A percentile compares a stretch with the other conserved stretches of the same genome.
These are phyloP conservation scores for Bonia amplexicaulis DNA, from an alignment of 176 grass and related monocot species.

Conservation along the genomic window DNA sequence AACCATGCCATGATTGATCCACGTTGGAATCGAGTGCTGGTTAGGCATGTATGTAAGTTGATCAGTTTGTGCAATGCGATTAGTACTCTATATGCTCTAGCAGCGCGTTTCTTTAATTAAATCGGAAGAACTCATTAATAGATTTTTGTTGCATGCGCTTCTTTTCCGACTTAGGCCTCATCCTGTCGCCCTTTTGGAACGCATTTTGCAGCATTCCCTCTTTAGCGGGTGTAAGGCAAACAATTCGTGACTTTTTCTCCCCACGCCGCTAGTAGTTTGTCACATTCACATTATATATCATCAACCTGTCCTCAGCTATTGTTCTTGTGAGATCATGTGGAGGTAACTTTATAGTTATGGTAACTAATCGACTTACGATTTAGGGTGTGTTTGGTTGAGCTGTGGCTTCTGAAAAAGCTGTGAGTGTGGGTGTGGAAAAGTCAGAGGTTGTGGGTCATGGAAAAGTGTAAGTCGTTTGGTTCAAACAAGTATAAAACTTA, in stretches of 20 bases:
- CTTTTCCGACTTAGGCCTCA: slow-evolving; percentile 8
- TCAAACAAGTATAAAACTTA: no score
- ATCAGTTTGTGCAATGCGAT: not conserved
- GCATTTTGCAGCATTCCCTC: slow-evolving; percentile 39
- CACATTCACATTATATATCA: slow-evolving; percentile 23
- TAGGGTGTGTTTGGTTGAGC: no score
- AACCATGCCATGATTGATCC: not conserved
- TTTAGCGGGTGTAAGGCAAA: not conserved
- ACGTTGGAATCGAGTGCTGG: not conserved
- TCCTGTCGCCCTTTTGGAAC: slow-evolving; percentile 40
- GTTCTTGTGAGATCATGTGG: not conserved
- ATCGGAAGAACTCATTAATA: not conserved
- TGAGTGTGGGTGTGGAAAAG: no score
- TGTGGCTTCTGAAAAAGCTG: no score
- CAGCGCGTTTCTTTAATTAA: not conserved
- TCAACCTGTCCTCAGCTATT: not conserved
- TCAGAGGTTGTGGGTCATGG: no score
- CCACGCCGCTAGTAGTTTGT: slow-evolving; percentile 4
- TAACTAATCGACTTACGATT: no score
- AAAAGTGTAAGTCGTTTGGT: no score
- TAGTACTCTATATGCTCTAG: not conserved
- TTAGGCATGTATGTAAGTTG: not conserved
- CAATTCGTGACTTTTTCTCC: not conserved
- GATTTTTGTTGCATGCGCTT: not conserved
- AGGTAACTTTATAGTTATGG: no score